These are phyloP conservation scores for Colletotrichum brevisporum DNA, from an alignment of 2,329 filamentous ascomycete species.

Conservation along the genomic window DNA sequence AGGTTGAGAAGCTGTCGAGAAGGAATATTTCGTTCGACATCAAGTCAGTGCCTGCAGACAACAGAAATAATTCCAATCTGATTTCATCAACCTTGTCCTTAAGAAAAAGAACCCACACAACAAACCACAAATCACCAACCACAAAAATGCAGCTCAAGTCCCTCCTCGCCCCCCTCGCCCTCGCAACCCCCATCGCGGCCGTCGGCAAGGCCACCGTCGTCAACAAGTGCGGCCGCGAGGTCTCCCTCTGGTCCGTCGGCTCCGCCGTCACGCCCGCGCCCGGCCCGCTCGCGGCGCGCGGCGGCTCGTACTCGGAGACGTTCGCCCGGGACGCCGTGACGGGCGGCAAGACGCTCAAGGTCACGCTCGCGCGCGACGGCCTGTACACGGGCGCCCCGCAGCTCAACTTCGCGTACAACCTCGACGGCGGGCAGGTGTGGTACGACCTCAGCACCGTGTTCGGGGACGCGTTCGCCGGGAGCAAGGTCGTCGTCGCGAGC, in stretches of 20 bases:
- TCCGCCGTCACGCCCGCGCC: slow-evolving; percentile 44
- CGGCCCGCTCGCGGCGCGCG: slow-evolving; percentile 45
- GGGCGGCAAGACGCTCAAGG: slow-evolving; percentile 56
- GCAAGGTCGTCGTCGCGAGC: slow-evolving; percentile 50
- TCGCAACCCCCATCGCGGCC: slow-evolving; percentile 44
- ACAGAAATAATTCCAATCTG: too few relatives aligned
- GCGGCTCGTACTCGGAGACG: slow-evolving; percentile 50
- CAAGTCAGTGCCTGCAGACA: too few relatives aligned
- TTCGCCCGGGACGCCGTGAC: slow-evolving; percentile 53
- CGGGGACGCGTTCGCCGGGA: slow-evolving; percentile 54
- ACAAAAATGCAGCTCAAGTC: slow-evolving; percentile 29
- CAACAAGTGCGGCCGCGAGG: slow-evolving; percentile 53
- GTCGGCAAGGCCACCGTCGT: slow-evolving; percentile 52
- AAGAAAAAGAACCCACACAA: too few relatives aligned
- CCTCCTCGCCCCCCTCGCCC: slow-evolving; percentile 42
- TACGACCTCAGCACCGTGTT: slow-evolving; percentile 58
- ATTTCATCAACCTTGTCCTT: not conserved
- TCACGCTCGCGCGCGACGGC: slow-evolving; percentile 52
- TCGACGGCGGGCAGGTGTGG: slow-evolving; percentile 52
- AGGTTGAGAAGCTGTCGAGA: too few relatives aligned
- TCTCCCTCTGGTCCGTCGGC: slow-evolving; percentile 58
- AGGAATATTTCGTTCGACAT: too few relatives aligned
- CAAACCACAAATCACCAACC: not conserved
- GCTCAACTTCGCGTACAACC: slow-evolving; percentile 57
- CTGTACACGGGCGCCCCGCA: slow-evolving; percentile 57